These are phyloP conservation scores for Cynara cardunculus DNA, from an alignment of 129 eudicot genomes.

Conservation along the genomic window DNA sequence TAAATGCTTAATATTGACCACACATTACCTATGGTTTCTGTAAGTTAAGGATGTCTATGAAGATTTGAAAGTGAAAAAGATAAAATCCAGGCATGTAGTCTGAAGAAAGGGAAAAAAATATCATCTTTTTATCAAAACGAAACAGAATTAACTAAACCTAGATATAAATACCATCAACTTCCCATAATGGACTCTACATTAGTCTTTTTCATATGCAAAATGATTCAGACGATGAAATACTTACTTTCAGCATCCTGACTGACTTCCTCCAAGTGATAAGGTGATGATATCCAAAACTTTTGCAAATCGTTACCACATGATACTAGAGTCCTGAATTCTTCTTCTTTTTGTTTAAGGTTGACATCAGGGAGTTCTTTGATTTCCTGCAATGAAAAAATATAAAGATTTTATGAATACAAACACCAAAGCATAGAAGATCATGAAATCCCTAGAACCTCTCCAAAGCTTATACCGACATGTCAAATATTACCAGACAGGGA, in stretches of 20 bases:
- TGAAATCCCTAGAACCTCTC: not conserved
- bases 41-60: not conserved
- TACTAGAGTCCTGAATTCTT: not conserved
- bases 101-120: not conserved
- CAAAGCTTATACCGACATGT: not conserved
- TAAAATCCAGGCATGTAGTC: not conserved
- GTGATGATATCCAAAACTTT: slow-evolving; percentile 31
- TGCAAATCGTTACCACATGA: slow-evolving; percentile 13
- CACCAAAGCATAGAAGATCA: not conserved
- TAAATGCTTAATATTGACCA: no score
- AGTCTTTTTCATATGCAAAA: not conserved
- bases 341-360: slow-evolving; percentile 11
- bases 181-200: not conserved
- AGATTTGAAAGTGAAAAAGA: not conserved
- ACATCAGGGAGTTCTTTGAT: slow-evolving; percentile 26
- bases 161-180: not conserved
- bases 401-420: not conserved
- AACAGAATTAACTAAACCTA: not conserved
- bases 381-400: slow-evolving; percentile 27
- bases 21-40: not conserved
- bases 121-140: not conserved
- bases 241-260: slow-evolving; percentile 16
- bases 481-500: no score
- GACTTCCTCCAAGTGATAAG: slow-evolving; percentile 25
- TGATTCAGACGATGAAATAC: not conserved